phyloP scores from a whole-genome alignment of 2,329 filamentous ascomycete genomes.

The Ophiosphaerella herpotricha region DNA sequence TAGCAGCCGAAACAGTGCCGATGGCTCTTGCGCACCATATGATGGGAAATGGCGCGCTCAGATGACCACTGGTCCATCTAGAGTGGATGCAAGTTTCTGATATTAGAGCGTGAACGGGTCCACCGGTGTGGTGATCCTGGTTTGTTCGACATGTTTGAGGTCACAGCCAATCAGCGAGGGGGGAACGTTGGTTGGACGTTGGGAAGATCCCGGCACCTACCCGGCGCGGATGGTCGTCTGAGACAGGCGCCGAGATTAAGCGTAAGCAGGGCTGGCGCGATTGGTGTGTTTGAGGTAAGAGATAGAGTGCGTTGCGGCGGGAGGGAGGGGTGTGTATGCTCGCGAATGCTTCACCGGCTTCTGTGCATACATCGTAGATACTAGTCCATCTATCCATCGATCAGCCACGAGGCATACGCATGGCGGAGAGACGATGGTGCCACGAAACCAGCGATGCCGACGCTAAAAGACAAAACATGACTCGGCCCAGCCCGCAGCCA shows the following conservation, averaged over 20 bases:
- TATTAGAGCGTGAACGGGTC: slow-evolving; percentile 11
- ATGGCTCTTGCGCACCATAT: slow-evolving; percentile 1
- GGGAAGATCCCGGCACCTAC: slow-evolving; percentile 11
- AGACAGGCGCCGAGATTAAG: slow-evolving; percentile 23
- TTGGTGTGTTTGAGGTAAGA: background rate
- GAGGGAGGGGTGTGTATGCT: too few relatives aligned
- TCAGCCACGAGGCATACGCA: too few relatives aligned
- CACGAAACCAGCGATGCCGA: slow-evolving; percentile 8
- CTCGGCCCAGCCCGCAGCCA: slow-evolving; percentile 16
- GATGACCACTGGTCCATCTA: slow-evolving; percentile 2
- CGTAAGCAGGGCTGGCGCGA: slow-evolving; percentile 1
- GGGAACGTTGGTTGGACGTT: background rate
- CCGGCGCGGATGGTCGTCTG: slow-evolving; percentile 8
- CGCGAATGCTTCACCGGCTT: too few relatives aligned
- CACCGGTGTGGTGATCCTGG: slow-evolving; percentile 17
- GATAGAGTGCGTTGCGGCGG: too few relatives aligned
- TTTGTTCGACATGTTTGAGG: slow-evolving; percentile 18
- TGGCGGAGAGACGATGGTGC: background rate
- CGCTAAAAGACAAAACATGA: slow-evolving; percentile 19
- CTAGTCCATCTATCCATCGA: too few relatives aligned
- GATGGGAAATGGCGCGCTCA: slow-evolving; percentile 16
- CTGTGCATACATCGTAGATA: too few relatives aligned
- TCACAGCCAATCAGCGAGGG: slow-evolving; percentile 17
- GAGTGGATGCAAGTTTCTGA: slow-evolving; percentile 5
- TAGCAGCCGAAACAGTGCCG: background rate